phyloP scores from a whole-genome alignment of 208 protist species.

The Leishmania aethiopica region DNA sequence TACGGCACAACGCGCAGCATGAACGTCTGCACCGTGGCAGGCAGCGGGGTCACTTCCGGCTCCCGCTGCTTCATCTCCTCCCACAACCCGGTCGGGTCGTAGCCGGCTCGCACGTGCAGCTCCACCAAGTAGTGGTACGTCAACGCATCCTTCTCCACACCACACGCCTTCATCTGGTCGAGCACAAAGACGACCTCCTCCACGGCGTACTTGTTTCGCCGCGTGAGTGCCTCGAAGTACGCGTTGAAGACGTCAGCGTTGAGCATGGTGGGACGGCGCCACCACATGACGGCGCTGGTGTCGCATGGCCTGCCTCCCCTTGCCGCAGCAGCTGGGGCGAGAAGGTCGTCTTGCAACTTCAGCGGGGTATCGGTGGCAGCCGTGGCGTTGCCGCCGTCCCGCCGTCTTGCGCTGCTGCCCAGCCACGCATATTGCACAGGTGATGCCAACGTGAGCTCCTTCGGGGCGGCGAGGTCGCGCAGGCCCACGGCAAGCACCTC shows the following conservation, averaged over 20 bases:
- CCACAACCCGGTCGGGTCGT: constrained; percentile 72
- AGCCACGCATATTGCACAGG: constrained; percentile 15
- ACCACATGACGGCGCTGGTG: not conserved
- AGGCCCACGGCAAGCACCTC: constrained; percentile 56
- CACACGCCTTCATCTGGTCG: constrained; percentile 46
- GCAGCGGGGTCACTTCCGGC: constrained; percentile 47
- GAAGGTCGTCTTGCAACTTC: constrained; percentile 11
- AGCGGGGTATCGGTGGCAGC: constrained; percentile 1
- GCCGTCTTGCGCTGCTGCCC: not conserved
- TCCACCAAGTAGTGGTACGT: constrained; percentile 88
- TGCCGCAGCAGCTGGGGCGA: not conserved
- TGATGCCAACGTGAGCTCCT: not conserved
- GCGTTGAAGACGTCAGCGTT: constrained; percentile 65
- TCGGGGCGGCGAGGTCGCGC: constrained; percentile 42
- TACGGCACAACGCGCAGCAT: constrained; percentile 71
- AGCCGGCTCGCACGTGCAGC: constrained; percentile 73
- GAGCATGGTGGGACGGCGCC: constrained; percentile 23
- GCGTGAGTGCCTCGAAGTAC: constrained; percentile 75
- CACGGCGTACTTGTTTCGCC: constrained; percentile 57
- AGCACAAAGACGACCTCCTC: constrained; percentile 70
- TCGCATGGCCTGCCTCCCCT: not conserved
- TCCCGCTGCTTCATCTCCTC: constrained; percentile 60
- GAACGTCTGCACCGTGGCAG: constrained; percentile 67
- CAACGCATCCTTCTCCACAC: constrained; percentile 49
- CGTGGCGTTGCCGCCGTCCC: not conserved